Conservation (phyloP, 176 grass and related monocot genomes). For the Puccinellia tenuiflora region DNA sequence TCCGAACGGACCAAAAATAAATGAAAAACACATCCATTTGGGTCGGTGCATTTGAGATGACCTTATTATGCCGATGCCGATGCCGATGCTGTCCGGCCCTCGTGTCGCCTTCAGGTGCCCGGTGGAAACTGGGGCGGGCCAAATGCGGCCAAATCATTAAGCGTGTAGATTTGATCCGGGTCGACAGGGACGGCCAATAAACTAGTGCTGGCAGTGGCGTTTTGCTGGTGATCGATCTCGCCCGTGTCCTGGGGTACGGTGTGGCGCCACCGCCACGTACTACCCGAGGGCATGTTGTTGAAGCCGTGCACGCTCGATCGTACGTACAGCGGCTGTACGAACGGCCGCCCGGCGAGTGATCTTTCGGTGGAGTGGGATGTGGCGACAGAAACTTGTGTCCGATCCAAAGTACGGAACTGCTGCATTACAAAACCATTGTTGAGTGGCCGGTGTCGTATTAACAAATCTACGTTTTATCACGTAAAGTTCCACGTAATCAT, state of each 20-base stretch:
- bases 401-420: neutral
- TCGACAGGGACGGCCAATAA: conserved; percentile 11
- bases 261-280: neutral
- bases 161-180: neutral
- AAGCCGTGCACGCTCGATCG: neutral
- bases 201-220: neutral
- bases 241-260: no score
- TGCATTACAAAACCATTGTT: neutral
- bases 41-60: no score
- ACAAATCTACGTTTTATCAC: neutral
- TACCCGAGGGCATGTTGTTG: no score
- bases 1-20: no score
- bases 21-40: no score
- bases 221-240: no score
- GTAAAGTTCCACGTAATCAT: no score
- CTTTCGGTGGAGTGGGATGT: no score
- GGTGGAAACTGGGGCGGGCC: neutral
- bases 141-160: neutral
- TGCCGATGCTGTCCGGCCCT: neutral
- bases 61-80: neutral
- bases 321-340: conserved; percentile 5
- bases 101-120: neutral
- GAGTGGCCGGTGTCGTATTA: neutral
- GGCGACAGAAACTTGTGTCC: no score
- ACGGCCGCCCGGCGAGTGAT: neutral